Conservation (phyloP, 169 alveolate species). For the Eimeria sp. region DNA sequence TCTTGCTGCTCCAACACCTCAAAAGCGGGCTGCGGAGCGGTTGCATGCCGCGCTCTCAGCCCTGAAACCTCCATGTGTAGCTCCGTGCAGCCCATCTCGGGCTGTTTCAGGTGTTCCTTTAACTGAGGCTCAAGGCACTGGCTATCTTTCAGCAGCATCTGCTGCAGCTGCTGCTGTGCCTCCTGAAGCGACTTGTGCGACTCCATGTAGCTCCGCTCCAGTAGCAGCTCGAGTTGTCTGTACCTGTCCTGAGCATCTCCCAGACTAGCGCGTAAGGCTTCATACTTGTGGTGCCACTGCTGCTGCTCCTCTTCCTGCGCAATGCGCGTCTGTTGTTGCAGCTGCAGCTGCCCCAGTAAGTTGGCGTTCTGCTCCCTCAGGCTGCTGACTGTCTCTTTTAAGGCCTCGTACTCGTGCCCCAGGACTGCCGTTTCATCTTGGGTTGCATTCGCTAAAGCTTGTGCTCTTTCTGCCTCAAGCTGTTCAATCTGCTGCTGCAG, state of each 20-base stretch:
- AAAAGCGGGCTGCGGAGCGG: neutral
- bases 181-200: constrained; percentile 36
- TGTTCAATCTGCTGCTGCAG: constrained; percentile 57
- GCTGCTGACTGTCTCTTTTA: neutral
- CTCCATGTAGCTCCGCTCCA: neutral
- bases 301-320: neutral
- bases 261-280: constrained; percentile 9
- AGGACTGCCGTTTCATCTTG: neutral
- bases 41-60: constrained; percentile 28
- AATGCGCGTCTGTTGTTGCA: neutral
- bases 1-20: constrained; percentile 3
- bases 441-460: neutral
- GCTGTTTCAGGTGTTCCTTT: neutral
- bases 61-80: constrained; percentile 2
- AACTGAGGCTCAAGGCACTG: constrained; percentile 1
- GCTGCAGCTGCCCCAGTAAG: neutral
- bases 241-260: constrained; percentile 39
- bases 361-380: constrained; percentile 24
- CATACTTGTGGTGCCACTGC: constrained; percentile 17
- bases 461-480: neutral
- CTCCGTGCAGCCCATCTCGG: neutral
- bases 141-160: neutral
- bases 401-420: constrained; percentile 24
- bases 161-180: constrained; percentile 63
- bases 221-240: neutral